These are phyloP conservation scores for Solanum bulbocastanum DNA, from an alignment of 257 asterid species.

Conservation along the genomic window DNA sequence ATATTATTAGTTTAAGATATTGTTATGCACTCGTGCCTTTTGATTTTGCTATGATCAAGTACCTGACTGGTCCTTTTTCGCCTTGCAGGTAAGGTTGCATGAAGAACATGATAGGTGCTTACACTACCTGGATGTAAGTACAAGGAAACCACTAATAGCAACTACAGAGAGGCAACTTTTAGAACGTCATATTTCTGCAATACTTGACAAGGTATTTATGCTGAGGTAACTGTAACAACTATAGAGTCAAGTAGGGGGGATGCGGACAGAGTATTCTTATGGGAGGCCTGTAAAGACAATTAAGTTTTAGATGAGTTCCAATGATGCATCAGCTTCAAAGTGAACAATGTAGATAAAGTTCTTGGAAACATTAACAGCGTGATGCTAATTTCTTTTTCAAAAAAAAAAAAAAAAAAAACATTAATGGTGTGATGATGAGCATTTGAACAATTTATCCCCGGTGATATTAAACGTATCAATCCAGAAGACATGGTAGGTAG, in stretches of 20 bases:
- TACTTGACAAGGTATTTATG: conserved; percentile 71
- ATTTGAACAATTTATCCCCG: not conserved
- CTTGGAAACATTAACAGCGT: not conserved
- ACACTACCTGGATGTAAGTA: conserved; percentile 64
- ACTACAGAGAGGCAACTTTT: conserved; percentile 84
- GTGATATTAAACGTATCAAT: not conserved
- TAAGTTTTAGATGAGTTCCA: not conserved
- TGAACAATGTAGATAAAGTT: not conserved
- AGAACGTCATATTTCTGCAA: conserved; percentile 67
- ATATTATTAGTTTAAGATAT: not conserved
- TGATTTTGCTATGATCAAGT: not conserved
- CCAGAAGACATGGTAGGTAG: not conserved
- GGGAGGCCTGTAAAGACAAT: not conserved
- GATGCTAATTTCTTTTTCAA: too few species aligned
- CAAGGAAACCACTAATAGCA: conserved; percentile 76
- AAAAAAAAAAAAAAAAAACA: not conserved
- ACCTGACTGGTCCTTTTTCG: not conserved
- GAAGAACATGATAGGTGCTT: conserved; percentile 94
- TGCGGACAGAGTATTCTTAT: not conserved
- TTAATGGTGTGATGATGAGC: not conserved
- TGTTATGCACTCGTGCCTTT: not conserved
- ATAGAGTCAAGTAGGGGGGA: not conserved
- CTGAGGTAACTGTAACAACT: not conserved
- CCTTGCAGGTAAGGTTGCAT: conserved; percentile 71
- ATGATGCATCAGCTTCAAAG: not conserved